Percentiles rank a stretch among this genome's conserved stretches.
These are phyloP conservation scores for Drechslera avenae DNA, from an alignment of 2,329 filamentous ascomycete species.

Conservation along the genomic window DNA sequence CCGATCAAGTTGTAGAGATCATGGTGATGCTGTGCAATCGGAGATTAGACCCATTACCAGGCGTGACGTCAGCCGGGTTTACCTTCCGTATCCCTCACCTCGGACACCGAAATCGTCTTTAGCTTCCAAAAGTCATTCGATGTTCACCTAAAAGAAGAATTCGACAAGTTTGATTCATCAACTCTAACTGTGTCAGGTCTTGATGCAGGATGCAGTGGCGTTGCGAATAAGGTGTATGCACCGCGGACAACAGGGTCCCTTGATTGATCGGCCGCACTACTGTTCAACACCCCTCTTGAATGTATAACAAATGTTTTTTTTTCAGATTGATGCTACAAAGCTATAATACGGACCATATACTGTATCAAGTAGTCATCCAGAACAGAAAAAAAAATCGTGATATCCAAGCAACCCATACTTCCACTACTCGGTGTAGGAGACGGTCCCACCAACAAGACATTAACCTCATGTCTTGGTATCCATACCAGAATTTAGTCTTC, in stretches of 20 bases:
- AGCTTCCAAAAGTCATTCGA: too few species aligned
- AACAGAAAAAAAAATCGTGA: not conserved
- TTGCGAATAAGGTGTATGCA: too few species aligned
- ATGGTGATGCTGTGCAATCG: conserved; percentile 2
- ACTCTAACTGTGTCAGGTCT: too few species aligned
- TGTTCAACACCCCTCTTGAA: too few species aligned
- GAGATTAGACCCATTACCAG: not conserved
- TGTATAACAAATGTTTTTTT: not conserved
- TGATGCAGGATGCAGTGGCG: too few species aligned
- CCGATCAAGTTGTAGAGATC: conserved; percentile 2
- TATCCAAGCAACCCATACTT: not conserved
- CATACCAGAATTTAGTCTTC: not conserved
- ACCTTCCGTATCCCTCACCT: not conserved
- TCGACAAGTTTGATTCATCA: too few species aligned
- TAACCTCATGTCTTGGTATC: not conserved
- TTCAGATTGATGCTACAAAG: not conserved
- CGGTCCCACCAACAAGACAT: too few species aligned
- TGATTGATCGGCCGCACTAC: too few species aligned
- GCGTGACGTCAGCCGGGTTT: conserved; percentile 13
- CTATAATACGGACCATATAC: not conserved
- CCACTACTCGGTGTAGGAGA: not conserved
- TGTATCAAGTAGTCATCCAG: not conserved
- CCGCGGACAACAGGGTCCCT: too few species aligned
- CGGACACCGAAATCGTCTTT: not conserved
- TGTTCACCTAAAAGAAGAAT: too few species aligned